Evolutionary conservation across 2,329 filamentous ascomycete genomes (phyloP).

Genomic region (Didymella keratinophila): DNA sequence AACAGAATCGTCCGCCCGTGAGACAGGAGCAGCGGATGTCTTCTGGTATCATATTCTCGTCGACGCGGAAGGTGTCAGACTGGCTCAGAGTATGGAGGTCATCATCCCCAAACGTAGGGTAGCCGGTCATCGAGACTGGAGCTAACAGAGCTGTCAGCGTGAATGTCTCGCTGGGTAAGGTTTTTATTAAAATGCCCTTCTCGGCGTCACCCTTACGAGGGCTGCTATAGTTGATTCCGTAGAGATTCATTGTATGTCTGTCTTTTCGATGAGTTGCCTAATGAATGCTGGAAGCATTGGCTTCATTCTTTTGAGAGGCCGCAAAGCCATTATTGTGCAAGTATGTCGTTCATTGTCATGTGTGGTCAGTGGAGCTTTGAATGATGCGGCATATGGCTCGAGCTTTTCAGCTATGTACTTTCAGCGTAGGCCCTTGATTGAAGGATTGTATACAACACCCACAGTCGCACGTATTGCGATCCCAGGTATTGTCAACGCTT

Average conservation of each 20-base stretch:
- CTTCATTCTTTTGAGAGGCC: neutral
- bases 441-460: too few relatives aligned
- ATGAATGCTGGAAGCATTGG: neutral
- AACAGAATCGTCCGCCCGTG: slow-evolving; percentile 3
- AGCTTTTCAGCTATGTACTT: neutral
- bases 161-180: neutral
- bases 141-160: slow-evolving; percentile 12
- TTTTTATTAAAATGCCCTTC: neutral
- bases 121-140: slow-evolving; percentile 5
- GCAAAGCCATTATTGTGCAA: neutral
- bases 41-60: slow-evolving; percentile 1
- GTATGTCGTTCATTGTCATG: neutral
- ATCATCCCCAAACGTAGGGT: neutral
- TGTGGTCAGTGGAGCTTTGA: neutral
- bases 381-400: too few relatives aligned
- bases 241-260: slow-evolving; percentile 1
- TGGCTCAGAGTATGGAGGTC: slow-evolving; percentile 1
- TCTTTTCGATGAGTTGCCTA: neutral
- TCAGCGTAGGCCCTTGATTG: too few relatives aligned
- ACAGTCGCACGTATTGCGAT: too few relatives aligned
- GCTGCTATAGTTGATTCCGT: neutral
- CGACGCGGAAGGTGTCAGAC: slow-evolving; percentile 1
- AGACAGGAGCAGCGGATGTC: slow-evolving; percentile 9
- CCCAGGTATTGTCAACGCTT: too few relatives aligned
- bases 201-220: neutral